Base-by-base conservation (phyloP, 352 stramenopile genomes). In the Globisporangium alternatum region DNA sequence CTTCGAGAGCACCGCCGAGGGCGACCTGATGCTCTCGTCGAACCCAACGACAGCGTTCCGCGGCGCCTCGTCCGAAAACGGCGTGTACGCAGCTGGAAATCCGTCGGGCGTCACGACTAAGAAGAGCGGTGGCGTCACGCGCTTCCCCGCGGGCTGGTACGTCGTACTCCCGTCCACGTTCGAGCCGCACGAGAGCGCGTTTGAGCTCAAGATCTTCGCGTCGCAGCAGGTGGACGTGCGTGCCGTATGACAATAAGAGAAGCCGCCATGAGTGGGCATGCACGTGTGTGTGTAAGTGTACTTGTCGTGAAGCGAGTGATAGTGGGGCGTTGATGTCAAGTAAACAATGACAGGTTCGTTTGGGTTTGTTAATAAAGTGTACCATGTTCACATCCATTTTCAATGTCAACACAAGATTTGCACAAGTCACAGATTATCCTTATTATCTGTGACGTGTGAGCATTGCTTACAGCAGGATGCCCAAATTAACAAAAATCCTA, bases 121-220 rank as follows among this genome's bases (percentile, higher is more conserved):
- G 39, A 69, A 68, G 6, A 53, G 17, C 1, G 43, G 54, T 22
- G 15, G 5, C 0, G 8, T 17, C 28, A 63, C 70, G 48, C 58
- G 55, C 6, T 80, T 88, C 47, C 62, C 74, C 2, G 64, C 72
- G 0, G 86, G 86, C 15, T 90, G 76, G 75, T 95, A 91, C 64
- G 74, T 91, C 0, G 57, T 89, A 31, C 63, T 95, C n/a, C 80
- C 82, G 21, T 94, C 86, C 37, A 94, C 86, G 13, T 91, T 87
- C 51, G 82, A 92, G 15, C 83, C 86, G 2, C 71, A 78, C 17
- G 78, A 88, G 47, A 57, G 64, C 55, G 66, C 59, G 13, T 93
- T 86, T 47, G 78, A 88, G 57, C 69, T 94, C 58, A 76, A 74
- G 2, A 55, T 91, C 22, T 90, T 77, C 63, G 71, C 83, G 31